A percentile compares a stretch with the other conserved stretches of the same genome.
These are phyloP conservation scores for Linnemannia zychae DNA, from an alignment of 192 early-diverging fungal genomes.

Conservation along the genomic window DNA sequence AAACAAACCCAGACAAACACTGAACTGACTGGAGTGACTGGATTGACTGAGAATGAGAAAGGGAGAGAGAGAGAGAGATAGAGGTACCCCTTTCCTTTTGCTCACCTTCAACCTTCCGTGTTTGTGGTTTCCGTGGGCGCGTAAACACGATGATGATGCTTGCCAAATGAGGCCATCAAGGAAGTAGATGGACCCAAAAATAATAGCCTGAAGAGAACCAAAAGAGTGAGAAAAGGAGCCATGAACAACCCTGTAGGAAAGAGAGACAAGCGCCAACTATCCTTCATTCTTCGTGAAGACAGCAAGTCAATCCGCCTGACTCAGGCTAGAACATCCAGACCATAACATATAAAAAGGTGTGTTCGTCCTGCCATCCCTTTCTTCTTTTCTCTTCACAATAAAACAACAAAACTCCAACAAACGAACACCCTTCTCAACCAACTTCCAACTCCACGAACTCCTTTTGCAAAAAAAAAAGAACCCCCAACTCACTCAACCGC, in stretches of 20 bases:
- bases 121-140: background rate
- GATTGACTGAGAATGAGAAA: too few species aligned
- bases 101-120: background rate
- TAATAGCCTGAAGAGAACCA: background rate
- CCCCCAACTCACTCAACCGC: slow-evolving; percentile 7
- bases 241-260: background rate
- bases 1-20: background rate
- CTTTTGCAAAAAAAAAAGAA: background rate
- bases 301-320: background rate
- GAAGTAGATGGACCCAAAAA: background rate
- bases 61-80: too few species aligned
- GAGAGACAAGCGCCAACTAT: too few species aligned
- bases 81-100: too few species aligned
- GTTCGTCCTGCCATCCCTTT: background rate
- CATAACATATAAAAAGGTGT: background rate
- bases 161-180: background rate
- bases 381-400: background rate
- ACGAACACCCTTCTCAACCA: background rate
- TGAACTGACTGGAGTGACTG: background rate
- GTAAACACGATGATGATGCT: background rate
- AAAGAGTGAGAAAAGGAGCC: background rate
- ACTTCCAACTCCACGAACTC: background rate
- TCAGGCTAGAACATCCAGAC: background rate
- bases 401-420: slow-evolving; percentile 1
- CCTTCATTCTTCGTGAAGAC: background rate